Conservation (phyloP, 192 early-diverging fungal genomes). For the Coemansia sp. region DNA sequence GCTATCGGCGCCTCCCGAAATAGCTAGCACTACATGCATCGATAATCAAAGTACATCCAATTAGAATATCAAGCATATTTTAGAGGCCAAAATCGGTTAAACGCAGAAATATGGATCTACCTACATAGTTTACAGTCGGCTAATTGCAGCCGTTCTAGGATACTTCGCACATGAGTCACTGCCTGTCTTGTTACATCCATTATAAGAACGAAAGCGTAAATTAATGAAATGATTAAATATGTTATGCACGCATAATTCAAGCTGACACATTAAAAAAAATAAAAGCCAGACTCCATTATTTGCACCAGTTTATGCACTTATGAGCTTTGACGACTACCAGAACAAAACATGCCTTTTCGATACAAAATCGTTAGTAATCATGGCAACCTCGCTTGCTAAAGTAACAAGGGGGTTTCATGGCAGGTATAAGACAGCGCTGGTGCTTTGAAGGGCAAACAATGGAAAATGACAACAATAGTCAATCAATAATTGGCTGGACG, state of each 20-base stretch:
- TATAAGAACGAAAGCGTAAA: no score
- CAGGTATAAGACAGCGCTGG: no score
- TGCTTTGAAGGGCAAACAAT: no score
- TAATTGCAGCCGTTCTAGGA: slow-evolving; percentile 27
- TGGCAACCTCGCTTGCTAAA: no score
- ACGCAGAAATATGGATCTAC: background rate
- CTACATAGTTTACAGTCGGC: slow-evolving; percentile 29
- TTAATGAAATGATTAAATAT: background rate
- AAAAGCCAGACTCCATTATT: background rate
- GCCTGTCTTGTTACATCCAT: slow-evolving; percentile 7
- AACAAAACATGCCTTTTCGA: background rate
- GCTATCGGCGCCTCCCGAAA: slow-evolving; percentile 58
- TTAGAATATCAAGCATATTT: background rate
- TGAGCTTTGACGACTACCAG: background rate
- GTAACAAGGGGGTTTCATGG: no score
- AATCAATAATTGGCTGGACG: no score
- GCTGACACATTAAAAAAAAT: no score
- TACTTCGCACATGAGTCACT: slow-evolving; percentile 22
- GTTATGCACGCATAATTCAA: background rate
- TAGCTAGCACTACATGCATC: slow-evolving; percentile 33
- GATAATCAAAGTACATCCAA: background rate
- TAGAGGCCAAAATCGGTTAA: no score
- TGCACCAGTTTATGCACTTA: background rate
- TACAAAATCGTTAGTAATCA: no score
- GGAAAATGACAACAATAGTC: no score